Base-by-base conservation (phyloP, 1,284 basidiomycete species). In the Melampsora americana region DNA sequence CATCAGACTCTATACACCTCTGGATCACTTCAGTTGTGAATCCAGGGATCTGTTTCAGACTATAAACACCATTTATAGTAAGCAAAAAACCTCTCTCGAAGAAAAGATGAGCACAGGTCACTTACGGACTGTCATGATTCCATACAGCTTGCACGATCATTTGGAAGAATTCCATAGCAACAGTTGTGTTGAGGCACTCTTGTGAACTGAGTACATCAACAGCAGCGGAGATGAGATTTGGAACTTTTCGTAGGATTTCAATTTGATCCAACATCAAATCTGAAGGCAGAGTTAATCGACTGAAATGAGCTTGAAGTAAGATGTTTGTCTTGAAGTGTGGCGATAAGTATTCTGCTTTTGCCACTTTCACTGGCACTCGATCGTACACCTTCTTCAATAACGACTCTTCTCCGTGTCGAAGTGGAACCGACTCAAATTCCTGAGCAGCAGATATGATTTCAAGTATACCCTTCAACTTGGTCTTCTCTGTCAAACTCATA, bases 131-230 rank as follows among this genome's bases (percentile, higher is more conserved):
- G 72, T 82, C 96, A 42, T 90, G 90, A 81, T 99, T 95, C 95
- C 95, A 98, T 82, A 95, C 90, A 0, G 92, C 95, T 84, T 99
- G 96, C 1, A 98, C 93, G 83, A 92, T 94, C 95, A 99, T 99
- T 84, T 99, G 96, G n/a, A 91, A 92, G 77, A 99, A 83, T 84
- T 99, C 96, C 96, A 99, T 99, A 0, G 95, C 95, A 66, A 95
- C 92, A 18, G 98, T 85, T 0, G 95, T 95, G 81, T 90, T 95
- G 80, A 99, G 84, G 90, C 90, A 95, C 2, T 92, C 93, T 81
- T 97, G 97, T 66, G 91, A 93, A 5, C 92, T 94, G 93, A 99
- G 94, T 77, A 99, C 95, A 82, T 98, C 95, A 46, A 98, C 95
- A 81, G 93, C 95, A 1, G 95, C 94, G 2, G 77, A 74, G 80